A percentile compares a stretch with the other conserved stretches of the same genome.
Conservation (phyloP, 495 filamentous ascomycete genomes). For the Penicillium robsamsonii region DNA sequence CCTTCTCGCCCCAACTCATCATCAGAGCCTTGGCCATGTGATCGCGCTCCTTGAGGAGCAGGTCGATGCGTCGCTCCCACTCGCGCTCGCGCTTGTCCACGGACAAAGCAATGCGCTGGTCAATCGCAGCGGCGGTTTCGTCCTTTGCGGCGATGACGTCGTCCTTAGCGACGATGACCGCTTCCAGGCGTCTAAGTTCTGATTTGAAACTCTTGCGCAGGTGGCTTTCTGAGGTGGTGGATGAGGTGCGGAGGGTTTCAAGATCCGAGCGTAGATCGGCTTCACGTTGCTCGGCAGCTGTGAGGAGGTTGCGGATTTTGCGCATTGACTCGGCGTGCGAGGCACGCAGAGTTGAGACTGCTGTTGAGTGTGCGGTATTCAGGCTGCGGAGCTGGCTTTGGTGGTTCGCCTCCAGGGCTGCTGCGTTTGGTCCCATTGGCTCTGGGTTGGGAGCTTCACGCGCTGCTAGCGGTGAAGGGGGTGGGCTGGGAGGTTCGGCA, state of each 20-base stretch:
- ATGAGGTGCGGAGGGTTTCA: constrained; percentile 25
- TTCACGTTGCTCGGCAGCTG: constrained; percentile 45
- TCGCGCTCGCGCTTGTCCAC: constrained; percentile 51
- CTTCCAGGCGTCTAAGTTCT: constrained; percentile 35
- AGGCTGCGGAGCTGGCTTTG: constrained; percentile 42
- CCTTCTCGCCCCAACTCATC: constrained; percentile 51
- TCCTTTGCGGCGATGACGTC: constrained; percentile 43
- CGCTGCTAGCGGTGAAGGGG: constrained; percentile 25
- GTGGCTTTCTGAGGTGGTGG: constrained; percentile 23
- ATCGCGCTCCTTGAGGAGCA: constrained; percentile 56
- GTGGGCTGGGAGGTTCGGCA: constrained; percentile 30
- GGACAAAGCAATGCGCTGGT: constrained; percentile 43
- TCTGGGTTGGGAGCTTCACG: constrained; percentile 14
- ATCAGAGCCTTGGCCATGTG: constrained; percentile 52
- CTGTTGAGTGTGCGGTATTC: constrained; percentile 37
- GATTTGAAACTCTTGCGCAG: constrained; percentile 30
- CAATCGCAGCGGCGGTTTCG: constrained; percentile 39
- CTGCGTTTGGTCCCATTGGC: constrained; percentile 5
- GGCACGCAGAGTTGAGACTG: constrained; percentile 39
- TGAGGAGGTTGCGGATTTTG: constrained; percentile 40
- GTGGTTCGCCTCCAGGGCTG: constrained; percentile 35
- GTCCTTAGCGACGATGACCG: constrained; percentile 41
- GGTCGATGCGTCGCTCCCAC: constrained; percentile 50
- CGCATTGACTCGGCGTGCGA: constrained; percentile 45
- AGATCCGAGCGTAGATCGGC: constrained; percentile 41